These are phyloP conservation scores for Grosmannia penicillata DNA, from an alignment of 2,329 filamentous ascomycete species.

Conservation along the genomic window DNA sequence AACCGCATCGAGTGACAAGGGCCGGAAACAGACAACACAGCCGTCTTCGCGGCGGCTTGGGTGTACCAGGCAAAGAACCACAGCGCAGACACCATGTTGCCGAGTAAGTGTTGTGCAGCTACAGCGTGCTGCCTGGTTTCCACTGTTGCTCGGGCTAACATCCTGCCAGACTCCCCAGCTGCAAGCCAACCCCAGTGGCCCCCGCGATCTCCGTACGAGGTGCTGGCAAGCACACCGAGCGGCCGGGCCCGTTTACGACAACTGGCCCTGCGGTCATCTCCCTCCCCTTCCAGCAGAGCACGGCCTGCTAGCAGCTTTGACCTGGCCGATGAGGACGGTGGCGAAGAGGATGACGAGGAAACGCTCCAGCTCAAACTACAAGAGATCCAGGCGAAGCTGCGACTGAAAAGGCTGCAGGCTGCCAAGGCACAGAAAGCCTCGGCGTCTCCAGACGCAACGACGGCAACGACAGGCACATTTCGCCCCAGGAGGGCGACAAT, in stretches of 20 bases:
- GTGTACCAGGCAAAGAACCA: neutral
- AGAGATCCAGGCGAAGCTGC: slow-evolving; percentile 77
- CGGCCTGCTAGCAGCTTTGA: slow-evolving; percentile 1
- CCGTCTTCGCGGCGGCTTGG: neutral
- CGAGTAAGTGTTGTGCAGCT: slow-evolving; percentile 5
- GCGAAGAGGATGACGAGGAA: slow-evolving; percentile 75
- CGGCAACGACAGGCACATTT: neutral
- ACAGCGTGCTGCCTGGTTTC: too few species aligned
- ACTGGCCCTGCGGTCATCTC: slow-evolving; percentile 48
- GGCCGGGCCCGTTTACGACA: slow-evolving; percentile 64
- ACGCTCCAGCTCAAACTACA: slow-evolving; percentile 73
- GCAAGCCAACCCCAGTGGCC: slow-evolving; percentile 42
- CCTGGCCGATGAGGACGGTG: slow-evolving; percentile 21
- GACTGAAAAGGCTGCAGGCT: slow-evolving; percentile 73
- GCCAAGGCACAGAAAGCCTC: slow-evolving; percentile 22
- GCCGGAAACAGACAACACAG: neutral
- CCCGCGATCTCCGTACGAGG: slow-evolving; percentile 51
- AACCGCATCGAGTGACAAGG: too few species aligned
- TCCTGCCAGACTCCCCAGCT: slow-evolving; percentile 14
- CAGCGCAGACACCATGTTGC: slow-evolving; percentile 4
- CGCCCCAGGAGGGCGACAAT: neutral
- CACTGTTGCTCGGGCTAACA: neutral
- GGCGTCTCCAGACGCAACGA: slow-evolving; percentile 2
- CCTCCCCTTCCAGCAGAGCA: slow-evolving; percentile 47
- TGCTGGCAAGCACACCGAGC: slow-evolving; percentile 53